Evolutionary conservation across 768 basidiomycete species (phyloP).

Genomic region (Krasilnikovozyma curviuscula): DNA sequence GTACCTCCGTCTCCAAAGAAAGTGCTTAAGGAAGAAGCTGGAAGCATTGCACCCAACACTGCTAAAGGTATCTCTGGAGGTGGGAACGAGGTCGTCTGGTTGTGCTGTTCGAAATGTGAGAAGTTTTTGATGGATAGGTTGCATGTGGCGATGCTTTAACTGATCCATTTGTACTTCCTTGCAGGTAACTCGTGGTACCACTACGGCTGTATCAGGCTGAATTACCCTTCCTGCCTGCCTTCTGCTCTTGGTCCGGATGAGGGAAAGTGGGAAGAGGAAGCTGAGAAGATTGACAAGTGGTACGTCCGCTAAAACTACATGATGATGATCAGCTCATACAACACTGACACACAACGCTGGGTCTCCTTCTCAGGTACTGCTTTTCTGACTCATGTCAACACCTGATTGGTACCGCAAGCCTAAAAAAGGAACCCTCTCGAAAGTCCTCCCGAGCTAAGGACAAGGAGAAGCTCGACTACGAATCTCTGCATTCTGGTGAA

Average conservation of each 20-base stretch:
- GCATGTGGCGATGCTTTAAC: too few relatives aligned
- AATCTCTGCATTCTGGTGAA: too few relatives aligned
- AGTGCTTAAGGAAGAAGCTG: too few relatives aligned
- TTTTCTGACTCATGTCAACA: too few relatives aligned
- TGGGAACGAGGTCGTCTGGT: too few relatives aligned
- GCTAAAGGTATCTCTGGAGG: too few relatives aligned
- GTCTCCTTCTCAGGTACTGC: not conserved
- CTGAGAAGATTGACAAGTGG: conserved; percentile 8
- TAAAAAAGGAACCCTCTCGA: not conserved
- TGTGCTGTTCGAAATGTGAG: too few relatives aligned
- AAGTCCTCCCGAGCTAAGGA: not conserved
- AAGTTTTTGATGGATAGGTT: too few relatives aligned
- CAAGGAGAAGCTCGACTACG: too few relatives aligned
- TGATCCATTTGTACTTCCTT: too few relatives aligned
- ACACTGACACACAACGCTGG: not conserved
- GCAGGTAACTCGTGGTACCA: conserved; percentile 8
- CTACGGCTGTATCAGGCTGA: conserved; percentile 2
- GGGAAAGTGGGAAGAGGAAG: conserved; percentile 1
- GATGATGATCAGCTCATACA: not conserved
- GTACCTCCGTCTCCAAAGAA: too few relatives aligned
- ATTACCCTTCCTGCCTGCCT: not conserved
- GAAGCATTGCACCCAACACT: too few relatives aligned
- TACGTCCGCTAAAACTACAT: not conserved
- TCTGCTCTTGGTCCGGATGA: not conserved
- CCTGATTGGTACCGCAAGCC: not conserved